phyloP scores from a whole-genome alignment of 352 stramenopile species.

The Pythium chondricola region DNA sequence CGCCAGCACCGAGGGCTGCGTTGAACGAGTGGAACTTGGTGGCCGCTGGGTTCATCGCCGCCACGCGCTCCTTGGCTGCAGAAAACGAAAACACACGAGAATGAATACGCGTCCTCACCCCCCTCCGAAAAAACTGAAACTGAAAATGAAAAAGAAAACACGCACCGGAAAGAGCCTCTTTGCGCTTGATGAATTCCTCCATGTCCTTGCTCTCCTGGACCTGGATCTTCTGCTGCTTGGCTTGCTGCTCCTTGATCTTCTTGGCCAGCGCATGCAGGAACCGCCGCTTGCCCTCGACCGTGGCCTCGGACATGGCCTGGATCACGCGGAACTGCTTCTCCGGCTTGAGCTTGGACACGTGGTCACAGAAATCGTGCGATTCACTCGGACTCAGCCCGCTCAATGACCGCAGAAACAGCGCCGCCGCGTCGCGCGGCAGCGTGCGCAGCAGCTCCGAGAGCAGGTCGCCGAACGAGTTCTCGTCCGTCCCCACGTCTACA shows the following conservation, averaged over 20 bases:
- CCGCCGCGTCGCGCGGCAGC: constrained; percentile 61
- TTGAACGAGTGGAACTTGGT: constrained; percentile 78
- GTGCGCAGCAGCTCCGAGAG: constrained; percentile 68
- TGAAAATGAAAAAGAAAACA: too few species aligned
- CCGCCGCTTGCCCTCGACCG: constrained; percentile 72
- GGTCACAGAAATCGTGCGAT: constrained; percentile 69
- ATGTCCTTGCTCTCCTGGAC: constrained; percentile 53
- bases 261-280: constrained; percentile 63
- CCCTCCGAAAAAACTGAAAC: too few species aligned
- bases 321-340: constrained; percentile 86
- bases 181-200: constrained; percentile 61
- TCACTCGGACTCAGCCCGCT: constrained; percentile 64
- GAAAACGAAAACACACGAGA: background rate
- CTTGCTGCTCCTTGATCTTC: constrained; percentile 65
- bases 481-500: constrained; percentile 13
- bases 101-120: background rate
- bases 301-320: constrained; percentile 74
- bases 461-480: constrained; percentile 62
- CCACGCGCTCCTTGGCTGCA: constrained; percentile 54
- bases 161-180: constrained; percentile 60
- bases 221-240: constrained; percentile 43
- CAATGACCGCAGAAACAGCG: constrained; percentile 71
- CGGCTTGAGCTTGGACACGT: constrained; percentile 62
- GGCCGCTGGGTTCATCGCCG: constrained; percentile 51
- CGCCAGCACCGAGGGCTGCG: constrained; percentile 36